A percentile compares a stretch with the other conserved stretches of the same genome.
These are phyloP conservation scores for Rutstroemia sp. DNA, from an alignment of 2,329 filamentous ascomycete genomes.

Conservation along the genomic window DNA sequence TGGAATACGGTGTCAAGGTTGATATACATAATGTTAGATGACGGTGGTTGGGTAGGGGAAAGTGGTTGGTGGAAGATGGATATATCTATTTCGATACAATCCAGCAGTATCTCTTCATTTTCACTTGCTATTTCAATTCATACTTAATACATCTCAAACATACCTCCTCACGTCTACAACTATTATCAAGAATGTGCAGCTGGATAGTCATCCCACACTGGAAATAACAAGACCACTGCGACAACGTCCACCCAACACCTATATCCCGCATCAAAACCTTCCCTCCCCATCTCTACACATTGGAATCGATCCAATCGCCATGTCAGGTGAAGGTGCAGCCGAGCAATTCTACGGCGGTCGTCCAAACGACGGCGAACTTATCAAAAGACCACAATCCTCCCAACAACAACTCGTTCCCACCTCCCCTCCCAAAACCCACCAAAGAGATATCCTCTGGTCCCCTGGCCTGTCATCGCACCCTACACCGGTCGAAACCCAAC, in stretches of 20 bases:
- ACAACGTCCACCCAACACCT: background rate
- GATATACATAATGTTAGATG: background rate
- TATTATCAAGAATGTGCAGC: background rate
- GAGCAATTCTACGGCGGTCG: background rate
- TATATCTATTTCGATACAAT: slow-evolving; percentile 2
- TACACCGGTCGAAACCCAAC: background rate
- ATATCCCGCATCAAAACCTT: background rate
- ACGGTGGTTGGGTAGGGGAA: background rate
- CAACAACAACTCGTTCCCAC: background rate
- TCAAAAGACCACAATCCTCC: background rate
- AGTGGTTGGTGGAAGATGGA: slow-evolving; percentile 2
- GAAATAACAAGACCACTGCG: background rate
- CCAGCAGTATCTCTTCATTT: background rate
- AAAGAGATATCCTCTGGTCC: slow-evolving; percentile 4
- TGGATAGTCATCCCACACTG: background rate
- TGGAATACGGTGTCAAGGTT: background rate
- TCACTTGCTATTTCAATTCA: background rate
- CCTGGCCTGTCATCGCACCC: slow-evolving; percentile 3
- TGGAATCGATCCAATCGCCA: background rate
- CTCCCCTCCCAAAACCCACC: background rate
- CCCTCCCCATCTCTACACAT: background rate
- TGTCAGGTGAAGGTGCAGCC: background rate
- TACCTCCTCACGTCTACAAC: background rate
- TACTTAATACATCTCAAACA: background rate
- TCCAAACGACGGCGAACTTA: no score